These are phyloP conservation scores for Microascus cirrosus DNA, from an alignment of 2,329 filamentous ascomycete genomes.

Conservation along the genomic window DNA sequence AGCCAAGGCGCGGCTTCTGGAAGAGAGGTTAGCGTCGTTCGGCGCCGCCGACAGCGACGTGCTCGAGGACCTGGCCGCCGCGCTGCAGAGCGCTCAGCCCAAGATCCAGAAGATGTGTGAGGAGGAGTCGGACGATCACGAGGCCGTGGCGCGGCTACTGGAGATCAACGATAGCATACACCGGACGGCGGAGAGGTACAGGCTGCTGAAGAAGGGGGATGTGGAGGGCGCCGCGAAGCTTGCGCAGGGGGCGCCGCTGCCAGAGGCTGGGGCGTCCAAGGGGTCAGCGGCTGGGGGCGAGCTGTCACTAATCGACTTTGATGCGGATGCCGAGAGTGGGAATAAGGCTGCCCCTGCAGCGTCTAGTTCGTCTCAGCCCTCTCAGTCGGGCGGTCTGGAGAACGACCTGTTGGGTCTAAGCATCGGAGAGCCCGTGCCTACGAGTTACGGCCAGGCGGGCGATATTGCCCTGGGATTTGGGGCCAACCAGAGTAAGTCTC, in stretches of 20 bases:
- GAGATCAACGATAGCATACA: slow-evolving; percentile 99
- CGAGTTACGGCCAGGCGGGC: slow-evolving; percentile 60
- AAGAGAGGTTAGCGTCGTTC: slow-evolving; percentile 84
- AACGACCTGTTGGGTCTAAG: slow-evolving; percentile 87
- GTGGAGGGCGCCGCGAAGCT: slow-evolving; percentile 73
- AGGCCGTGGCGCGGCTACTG: slow-evolving; percentile 87
- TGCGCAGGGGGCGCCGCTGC: slow-evolving; percentile 58
- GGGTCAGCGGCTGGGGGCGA: slow-evolving; percentile 49
- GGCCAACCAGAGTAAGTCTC: slow-evolving; percentile 50
- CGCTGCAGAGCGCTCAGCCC: slow-evolving; percentile 85
- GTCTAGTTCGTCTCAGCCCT: slow-evolving; percentile 31
- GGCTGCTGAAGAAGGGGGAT: slow-evolving; percentile 91
- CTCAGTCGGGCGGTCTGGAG: slow-evolving; percentile 59
- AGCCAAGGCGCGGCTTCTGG: slow-evolving; percentile 83
- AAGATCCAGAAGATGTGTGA: slow-evolving; percentile 99
- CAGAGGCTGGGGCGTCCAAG: slow-evolving; percentile 20
- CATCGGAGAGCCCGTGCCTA: slow-evolving; percentile 48
- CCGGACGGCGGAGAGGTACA: slow-evolving; percentile 89
- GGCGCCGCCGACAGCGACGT: slow-evolving; percentile 67
- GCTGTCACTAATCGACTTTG: slow-evolving; percentile 89
- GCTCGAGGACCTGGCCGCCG: slow-evolving; percentile 75
- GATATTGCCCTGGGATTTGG: slow-evolving; percentile 76
- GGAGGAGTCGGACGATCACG: slow-evolving; percentile 92
- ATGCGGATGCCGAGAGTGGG: slow-evolving; percentile 45
- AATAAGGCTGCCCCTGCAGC: slow-evolving; percentile 27